phyloP scores from a whole-genome alignment of 1,284 basidiomycete genomes.

The Schizopora paradoxa region DNA sequence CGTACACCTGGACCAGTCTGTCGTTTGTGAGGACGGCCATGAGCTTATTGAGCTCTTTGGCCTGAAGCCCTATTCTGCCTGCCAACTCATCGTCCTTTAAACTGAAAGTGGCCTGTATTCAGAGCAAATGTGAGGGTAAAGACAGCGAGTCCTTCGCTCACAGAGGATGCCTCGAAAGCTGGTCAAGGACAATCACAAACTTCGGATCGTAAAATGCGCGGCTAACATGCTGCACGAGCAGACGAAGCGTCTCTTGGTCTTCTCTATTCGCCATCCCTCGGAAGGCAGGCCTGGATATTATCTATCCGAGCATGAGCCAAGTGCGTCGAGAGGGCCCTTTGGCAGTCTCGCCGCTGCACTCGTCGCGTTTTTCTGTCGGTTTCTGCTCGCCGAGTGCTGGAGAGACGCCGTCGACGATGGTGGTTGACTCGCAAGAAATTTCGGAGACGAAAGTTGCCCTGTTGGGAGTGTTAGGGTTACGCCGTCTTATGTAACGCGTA shows the following conservation, averaged over 20 bases:
- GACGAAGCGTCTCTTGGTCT: slow-evolving; percentile 67
- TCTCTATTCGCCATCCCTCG: slow-evolving; percentile 59
- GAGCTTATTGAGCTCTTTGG: slow-evolving; percentile 93
- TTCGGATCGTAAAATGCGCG: slow-evolving; percentile 94
- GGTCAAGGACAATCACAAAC: slow-evolving; percentile 89
- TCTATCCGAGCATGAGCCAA: neutral
- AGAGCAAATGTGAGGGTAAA: slow-evolving; percentile 15
- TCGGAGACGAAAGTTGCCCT: neutral
- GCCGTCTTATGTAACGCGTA: too few relatives aligned
- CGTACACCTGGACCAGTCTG: slow-evolving; percentile 78
- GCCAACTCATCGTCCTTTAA: slow-evolving; percentile 92
- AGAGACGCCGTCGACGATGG: neutral
- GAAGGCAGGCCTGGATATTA: neutral
- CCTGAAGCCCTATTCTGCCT: slow-evolving; percentile 78
- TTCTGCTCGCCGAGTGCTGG: neutral
- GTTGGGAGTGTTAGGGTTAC: neutral
- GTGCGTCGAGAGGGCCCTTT: neutral
- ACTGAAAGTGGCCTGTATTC: slow-evolving; percentile 34
- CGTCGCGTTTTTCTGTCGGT: too few relatives aligned
- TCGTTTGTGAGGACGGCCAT: slow-evolving; percentile 85
- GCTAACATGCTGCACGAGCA: slow-evolving; percentile 88
- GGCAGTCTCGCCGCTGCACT: too few relatives aligned
- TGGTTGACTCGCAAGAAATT: neutral
- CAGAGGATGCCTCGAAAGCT: slow-evolving; percentile 88
- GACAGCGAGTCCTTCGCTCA: slow-evolving; percentile 48